Evolutionary conservation across 345 rosid species (phyloP), one percentile per base, ranked within the genome.

Genomic region (Erucastrum elatum): DNA sequence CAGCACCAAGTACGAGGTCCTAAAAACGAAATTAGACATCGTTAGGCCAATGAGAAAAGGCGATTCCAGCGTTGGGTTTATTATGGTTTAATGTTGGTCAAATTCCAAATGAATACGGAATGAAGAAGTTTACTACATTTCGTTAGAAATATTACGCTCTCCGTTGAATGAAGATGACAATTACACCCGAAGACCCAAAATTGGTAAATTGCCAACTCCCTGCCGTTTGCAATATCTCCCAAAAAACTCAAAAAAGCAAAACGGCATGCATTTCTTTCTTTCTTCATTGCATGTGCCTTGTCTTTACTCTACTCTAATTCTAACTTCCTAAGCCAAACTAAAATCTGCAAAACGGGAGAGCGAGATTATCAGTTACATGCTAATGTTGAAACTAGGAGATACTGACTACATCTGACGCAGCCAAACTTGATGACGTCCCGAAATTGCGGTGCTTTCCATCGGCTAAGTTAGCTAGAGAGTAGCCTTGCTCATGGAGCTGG

Each of bases 371-470:
- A 13, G 15, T 46, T 46, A 44, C 53, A 44, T 4, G 31, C 67
- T 56, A 34, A 21, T 16, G 51, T 33, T 66, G 61, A 53, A 49
- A 39, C 71, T 69, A 80, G 8, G 80, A 80, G 29, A 87, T 81
- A 12, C 80, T 82, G 62, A 82, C 70, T 67, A 83, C 72, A 66
- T 85, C 87, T 2, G 84, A 61, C 3, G 81, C 25, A 17, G 65
- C 16, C 74, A 81, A 60, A 77, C 68, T 84, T 26, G 85, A 35
- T 6, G 84, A 60, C 11, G 96, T 80, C 67, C 98, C 96, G 26
- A 95, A 95, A 72, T 95, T 91, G 51, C 95, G 85, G 77, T 95
- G 99, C 84, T 86, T 91, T n/a, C 98, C 98, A 76, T 95, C 99
- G 3, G 96, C 91, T 44, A 89, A 37, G 68, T 91, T 95, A 31